Conservation (phyloP, 2,329 filamentous ascomycete species). For the Penicillium sp. region DNA sequence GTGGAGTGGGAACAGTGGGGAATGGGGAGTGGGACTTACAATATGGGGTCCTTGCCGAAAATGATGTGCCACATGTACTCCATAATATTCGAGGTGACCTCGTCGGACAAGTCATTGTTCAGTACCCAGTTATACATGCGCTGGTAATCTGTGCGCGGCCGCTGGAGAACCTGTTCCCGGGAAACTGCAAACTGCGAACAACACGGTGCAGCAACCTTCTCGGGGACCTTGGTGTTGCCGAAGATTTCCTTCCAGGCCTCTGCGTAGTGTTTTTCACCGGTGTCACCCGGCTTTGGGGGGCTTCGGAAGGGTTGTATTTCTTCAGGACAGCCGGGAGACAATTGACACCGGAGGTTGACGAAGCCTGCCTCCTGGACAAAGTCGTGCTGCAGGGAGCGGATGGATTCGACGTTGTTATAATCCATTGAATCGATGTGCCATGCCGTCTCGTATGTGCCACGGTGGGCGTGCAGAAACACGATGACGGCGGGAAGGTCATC, state of each 20-base stretch:
- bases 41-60: constrained; percentile 38
- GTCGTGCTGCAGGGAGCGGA: constrained; percentile 48
- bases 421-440: constrained; percentile 58
- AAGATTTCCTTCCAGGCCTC: constrained; percentile 25
- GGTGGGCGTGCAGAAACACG: constrained; percentile 56
- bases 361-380: constrained; percentile 53
- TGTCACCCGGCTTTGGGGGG: constrained; percentile 20
- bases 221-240: constrained; percentile 38
- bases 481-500: constrained; percentile 48
- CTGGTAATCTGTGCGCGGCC: constrained; percentile 51
- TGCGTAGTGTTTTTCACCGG: constrained; percentile 30
- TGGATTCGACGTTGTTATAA: constrained; percentile 51
- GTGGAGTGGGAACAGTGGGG: background rate
- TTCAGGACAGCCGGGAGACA: constrained; percentile 33
- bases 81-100: constrained; percentile 54
- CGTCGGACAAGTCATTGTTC: constrained; percentile 50
- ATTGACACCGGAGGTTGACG: constrained; percentile 54
- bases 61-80: constrained; percentile 62
- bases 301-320: constrained; percentile 25
- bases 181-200: constrained; percentile 62
- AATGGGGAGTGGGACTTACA: constrained; percentile 23
- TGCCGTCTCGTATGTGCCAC: constrained; percentile 39
- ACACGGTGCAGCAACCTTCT: constrained; percentile 52
- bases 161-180: constrained; percentile 46
- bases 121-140: constrained; percentile 56